Conservation (phyloP, 2,329 filamentous ascomycete species). For the Beauveria australis region DNA sequence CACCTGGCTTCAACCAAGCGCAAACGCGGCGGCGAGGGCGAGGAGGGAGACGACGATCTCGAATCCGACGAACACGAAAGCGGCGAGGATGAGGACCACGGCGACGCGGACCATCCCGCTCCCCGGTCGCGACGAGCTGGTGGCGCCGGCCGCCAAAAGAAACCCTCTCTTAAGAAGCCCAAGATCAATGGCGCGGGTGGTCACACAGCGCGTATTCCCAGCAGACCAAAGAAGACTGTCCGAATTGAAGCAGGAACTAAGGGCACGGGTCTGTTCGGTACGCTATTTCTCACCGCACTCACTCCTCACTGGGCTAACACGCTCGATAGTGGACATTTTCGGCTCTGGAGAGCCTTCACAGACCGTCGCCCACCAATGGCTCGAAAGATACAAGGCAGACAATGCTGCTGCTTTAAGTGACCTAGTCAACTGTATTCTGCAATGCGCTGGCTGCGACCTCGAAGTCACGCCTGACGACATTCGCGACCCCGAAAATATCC, state of each 20-base stretch:
- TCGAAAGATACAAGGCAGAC: constrained; percentile 48
- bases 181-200: constrained; percentile 47
- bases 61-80: constrained; percentile 36
- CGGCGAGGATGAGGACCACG: constrained; percentile 40
- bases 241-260: constrained; percentile 43
- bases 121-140: constrained; percentile 32
- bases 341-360: constrained; percentile 48
- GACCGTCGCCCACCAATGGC: constrained; percentile 52
- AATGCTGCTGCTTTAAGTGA: constrained; percentile 49
- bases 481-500: constrained; percentile 79
- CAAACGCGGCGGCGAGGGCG: constrained; percentile 45
- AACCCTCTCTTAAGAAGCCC: constrained; percentile 55
- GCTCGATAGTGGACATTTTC: constrained; percentile 50
- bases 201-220: constrained; percentile 38
- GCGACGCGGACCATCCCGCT: constrained; percentile 32
- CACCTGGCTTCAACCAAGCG: constrained; percentile 44
- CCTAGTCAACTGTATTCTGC: constrained; percentile 58
- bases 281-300: constrained; percentile 20
- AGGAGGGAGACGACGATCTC: constrained; percentile 37
- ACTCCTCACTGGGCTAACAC: constrained; percentile 15
- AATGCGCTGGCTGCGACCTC: constrained; percentile 71
- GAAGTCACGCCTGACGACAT: constrained; percentile 77
- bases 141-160: constrained; percentile 39
- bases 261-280: constrained; percentile 49
- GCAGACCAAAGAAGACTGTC: constrained; percentile 47